Conservation (phyloP, 2,329 filamentous ascomycete species). For the Alternaria gansuensis region DNA sequence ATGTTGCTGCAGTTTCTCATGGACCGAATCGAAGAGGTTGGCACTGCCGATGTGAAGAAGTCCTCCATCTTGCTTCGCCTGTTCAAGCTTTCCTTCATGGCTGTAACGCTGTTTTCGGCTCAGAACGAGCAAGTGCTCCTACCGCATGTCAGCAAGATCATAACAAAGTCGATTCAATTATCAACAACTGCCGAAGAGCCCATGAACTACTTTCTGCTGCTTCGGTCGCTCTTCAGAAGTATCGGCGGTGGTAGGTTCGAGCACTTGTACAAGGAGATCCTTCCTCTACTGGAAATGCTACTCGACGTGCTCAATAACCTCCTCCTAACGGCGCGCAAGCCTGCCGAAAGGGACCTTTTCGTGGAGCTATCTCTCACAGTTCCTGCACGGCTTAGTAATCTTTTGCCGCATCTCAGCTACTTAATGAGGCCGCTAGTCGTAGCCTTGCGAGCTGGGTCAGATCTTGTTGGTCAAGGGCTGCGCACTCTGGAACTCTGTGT, state of each 20-base stretch:
- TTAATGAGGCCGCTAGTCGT: slow-evolving; percentile 98
- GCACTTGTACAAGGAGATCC: slow-evolving; percentile 96
- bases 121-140: slow-evolving; percentile 96
- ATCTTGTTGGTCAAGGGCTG: slow-evolving; percentile 92
- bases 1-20: slow-evolving; percentile 98
- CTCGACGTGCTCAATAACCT: slow-evolving; percentile 97
- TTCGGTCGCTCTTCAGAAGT: slow-evolving; percentile 91
- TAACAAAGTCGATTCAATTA: slow-evolving; percentile 95
- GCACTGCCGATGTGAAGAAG: slow-evolving; percentile 88
- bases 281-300: slow-evolving; percentile 95
- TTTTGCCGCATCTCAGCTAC: slow-evolving; percentile 93
- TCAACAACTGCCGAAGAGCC: slow-evolving; percentile 96
- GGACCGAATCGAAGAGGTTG: slow-evolving; percentile 94
- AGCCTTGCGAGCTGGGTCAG: slow-evolving; percentile 86
- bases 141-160: slow-evolving; percentile 95
- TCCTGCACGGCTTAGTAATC: slow-evolving; percentile 89
- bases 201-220: slow-evolving; percentile 96
- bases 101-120: slow-evolving; percentile 90
- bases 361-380: slow-evolving; percentile 97
- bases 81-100: slow-evolving; percentile 99
- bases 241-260: slow-evolving; percentile 98
- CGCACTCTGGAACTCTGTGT: slow-evolving; percentile 95
- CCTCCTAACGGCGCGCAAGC: slow-evolving; percentile 87
- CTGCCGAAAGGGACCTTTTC: slow-evolving; percentile 90
- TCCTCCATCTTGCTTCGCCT: slow-evolving; percentile 91